Conservation (phyloP, 192 early-diverging fungal species). For the Kappamyces sp. region DNA sequence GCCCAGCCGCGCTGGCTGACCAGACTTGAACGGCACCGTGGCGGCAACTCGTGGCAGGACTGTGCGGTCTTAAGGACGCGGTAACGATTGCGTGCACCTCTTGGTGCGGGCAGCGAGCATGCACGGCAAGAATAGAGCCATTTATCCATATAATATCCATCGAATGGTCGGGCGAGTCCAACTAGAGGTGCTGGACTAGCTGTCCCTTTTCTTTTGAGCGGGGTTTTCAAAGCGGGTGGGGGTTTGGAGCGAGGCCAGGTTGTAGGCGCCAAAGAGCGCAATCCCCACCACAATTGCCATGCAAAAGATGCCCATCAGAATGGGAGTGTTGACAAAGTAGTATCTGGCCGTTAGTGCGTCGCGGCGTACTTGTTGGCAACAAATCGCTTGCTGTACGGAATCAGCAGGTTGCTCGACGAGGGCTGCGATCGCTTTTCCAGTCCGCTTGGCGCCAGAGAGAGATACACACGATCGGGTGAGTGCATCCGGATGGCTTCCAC, state of each 20-base stretch:
- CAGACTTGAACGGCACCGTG: no score
- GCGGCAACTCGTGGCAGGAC: no score
- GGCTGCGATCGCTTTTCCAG: not conserved
- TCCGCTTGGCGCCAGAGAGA: not conserved
- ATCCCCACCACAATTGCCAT: not conserved
- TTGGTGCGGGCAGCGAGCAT: no score
- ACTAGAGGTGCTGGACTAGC: no score
- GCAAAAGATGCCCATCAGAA: not conserved
- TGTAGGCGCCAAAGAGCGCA: not conserved
- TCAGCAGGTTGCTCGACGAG: not conserved
- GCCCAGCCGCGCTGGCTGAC: no score
- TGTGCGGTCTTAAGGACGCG: no score
- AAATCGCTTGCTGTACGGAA: not conserved
- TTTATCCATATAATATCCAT: no score
- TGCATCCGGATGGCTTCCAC: not conserved
- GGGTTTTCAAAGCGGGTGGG: not conserved
- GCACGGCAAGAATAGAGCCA: no score
- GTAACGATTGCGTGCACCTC: no score
- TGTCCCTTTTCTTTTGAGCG: not conserved
- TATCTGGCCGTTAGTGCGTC: no score
- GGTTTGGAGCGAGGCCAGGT: not conserved
- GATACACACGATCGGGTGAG: not conserved
- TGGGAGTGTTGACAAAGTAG: not conserved
- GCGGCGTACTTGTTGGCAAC: conserved; percentile 1
- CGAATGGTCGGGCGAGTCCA: no score